Evolutionary conservation across 2,329 filamentous ascomycete species (phyloP).

Genomic region (Trichoderma endophyticum): DNA sequence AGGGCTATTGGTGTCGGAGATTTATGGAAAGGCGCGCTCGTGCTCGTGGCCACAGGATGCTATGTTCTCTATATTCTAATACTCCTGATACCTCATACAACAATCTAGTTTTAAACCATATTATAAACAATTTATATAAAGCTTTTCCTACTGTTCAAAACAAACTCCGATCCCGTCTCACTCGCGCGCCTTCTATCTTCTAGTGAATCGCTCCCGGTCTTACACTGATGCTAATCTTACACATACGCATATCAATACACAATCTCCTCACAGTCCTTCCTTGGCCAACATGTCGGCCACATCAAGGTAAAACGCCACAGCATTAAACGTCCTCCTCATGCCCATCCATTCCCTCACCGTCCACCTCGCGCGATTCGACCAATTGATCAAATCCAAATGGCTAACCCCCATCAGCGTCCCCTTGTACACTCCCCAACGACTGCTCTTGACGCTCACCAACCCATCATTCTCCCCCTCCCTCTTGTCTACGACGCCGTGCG

Average conservation of each 20-base stretch:
- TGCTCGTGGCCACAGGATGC: constrained; percentile 23
- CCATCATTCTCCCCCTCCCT: constrained; percentile 62
- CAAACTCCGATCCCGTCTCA: not conserved
- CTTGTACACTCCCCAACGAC: constrained; percentile 61
- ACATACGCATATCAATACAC: not conserved
- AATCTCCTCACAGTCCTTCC: constrained; percentile 47
- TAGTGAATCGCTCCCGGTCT: not conserved
- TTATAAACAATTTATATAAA: constrained; percentile 2
- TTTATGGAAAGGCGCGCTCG: constrained; percentile 20
- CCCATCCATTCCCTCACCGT: constrained; percentile 52
- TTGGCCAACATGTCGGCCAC: constrained; percentile 69
- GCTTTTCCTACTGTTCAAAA: constrained; percentile 9
- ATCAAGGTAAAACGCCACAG: constrained; percentile 64
- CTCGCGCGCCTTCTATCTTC: not conserved
- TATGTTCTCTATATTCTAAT: constrained; percentile 28
- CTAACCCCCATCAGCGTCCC: constrained; percentile 60
- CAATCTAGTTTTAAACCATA: constrained; percentile 17
- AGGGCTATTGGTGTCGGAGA: constrained; percentile 5
- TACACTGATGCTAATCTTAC: not conserved
- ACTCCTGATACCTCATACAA: constrained; percentile 25
- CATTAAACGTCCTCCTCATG: constrained; percentile 59
- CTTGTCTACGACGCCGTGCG: constrained; percentile 48
- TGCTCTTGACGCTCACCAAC: constrained; percentile 63
- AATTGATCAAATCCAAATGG: constrained; percentile 66
- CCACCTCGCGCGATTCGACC: constrained; percentile 60